Evolutionary conservation across 306 rosid genomes (phyloP).

Genomic region (Corylus americana): DNA sequence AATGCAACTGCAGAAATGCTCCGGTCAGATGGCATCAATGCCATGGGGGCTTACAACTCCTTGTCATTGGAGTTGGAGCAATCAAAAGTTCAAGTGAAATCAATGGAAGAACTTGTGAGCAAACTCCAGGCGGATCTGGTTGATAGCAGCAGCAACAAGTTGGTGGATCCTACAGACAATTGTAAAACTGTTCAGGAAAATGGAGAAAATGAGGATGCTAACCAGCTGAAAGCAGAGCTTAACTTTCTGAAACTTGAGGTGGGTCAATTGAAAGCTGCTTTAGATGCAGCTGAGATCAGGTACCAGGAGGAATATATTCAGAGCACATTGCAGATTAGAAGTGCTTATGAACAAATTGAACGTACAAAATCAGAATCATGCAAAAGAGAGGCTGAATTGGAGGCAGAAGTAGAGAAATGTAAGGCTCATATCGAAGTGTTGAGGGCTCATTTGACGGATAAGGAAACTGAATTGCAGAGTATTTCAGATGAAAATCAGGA

Average conservation of each 20-base stretch:
- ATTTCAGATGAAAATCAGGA: constrained; percentile 48
- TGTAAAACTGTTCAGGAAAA: constrained; percentile 29
- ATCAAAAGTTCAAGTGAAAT: constrained; percentile 59
- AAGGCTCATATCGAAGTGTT: constrained; percentile 57
- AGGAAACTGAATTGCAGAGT: constrained; percentile 55
- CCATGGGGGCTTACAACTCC: constrained; percentile 48
- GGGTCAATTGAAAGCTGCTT: constrained; percentile 62
- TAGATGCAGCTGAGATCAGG: constrained; percentile 69
- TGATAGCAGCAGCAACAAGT: constrained; percentile 25
- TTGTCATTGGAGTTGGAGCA: constrained; percentile 69
- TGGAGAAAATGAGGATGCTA: constrained; percentile 47
- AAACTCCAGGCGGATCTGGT: constrained; percentile 54
- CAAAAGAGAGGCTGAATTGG: constrained; percentile 53
- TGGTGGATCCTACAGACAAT: constrained; percentile 32
- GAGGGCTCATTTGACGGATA: constrained; percentile 47
- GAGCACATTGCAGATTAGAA: constrained; percentile 76
- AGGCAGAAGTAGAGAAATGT: constrained; percentile 50
- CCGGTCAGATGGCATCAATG: constrained; percentile 49
- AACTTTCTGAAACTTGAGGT: constrained; percentile 55
- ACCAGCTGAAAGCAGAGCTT: constrained; percentile 57
- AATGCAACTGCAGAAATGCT: constrained; percentile 56
- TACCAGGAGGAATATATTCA: constrained; percentile 85
- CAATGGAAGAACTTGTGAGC: constrained; percentile 65
- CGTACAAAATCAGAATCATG: constrained; percentile 54
- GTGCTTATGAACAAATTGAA: constrained; percentile 72